Evolutionary conservation across 768 basidiomycete genomes (phyloP).

Genomic region (Trametes cinnabarina): DNA sequence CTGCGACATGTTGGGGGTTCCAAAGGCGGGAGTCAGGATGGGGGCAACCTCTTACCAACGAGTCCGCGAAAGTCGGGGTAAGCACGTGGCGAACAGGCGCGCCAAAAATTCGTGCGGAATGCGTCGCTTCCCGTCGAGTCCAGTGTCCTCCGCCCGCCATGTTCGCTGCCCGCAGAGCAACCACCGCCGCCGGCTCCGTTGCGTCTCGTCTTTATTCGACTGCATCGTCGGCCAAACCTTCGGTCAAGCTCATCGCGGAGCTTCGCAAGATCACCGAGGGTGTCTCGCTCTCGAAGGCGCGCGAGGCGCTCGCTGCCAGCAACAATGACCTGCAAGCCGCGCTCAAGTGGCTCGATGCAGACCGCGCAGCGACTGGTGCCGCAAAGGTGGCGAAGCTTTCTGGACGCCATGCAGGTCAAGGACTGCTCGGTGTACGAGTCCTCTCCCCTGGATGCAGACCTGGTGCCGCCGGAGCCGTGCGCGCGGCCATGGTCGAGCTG

Average conservation of each 20-base stretch:
- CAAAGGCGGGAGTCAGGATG: too few species aligned
- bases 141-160: constrained; percentile 10
- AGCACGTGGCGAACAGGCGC: background rate
- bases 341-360: constrained; percentile 76
- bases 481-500: constrained; percentile 87
- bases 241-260: constrained; percentile 78
- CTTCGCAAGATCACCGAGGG: constrained; percentile 71
- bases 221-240: constrained; percentile 46
- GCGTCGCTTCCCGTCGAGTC: background rate
- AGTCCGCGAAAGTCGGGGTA: background rate
- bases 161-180: constrained; percentile 19
- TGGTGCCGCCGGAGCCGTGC: constrained; percentile 41
- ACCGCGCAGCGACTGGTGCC: constrained; percentile 67
- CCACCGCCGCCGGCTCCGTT: constrained; percentile 16
- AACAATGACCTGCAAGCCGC: constrained; percentile 75
- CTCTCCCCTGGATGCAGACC: constrained; percentile 55
- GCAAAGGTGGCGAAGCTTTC: constrained; percentile 83
- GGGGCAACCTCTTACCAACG: too few species aligned
- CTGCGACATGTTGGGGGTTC: too few species aligned
- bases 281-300: constrained; percentile 84
- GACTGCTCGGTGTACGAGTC: constrained; percentile 74
- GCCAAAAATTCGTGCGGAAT: background rate
- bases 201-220: constrained; percentile 53
- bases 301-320: constrained; percentile 75
- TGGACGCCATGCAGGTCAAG: constrained; percentile 71